phyloP scores from a whole-genome alignment of 768 basidiomycete genomes.

The Filobasidium floriforme region DNA sequence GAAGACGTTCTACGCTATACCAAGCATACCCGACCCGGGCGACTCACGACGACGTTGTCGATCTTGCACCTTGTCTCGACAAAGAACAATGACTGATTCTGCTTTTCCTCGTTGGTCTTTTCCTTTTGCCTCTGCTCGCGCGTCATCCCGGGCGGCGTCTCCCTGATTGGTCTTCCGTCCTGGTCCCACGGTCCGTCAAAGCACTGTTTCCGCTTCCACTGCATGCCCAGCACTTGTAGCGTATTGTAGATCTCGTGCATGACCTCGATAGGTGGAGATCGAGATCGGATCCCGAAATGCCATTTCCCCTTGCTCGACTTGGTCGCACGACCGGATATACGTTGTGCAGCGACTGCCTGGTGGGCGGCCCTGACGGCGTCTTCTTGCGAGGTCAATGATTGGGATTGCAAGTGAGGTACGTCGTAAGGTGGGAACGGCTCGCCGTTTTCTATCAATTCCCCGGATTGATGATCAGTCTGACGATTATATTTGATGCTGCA shows the following conservation, averaged over 20 bases:
- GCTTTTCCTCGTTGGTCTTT: slow-evolving; percentile 45
- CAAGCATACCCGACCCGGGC: background rate
- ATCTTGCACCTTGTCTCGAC: slow-evolving; percentile 87
- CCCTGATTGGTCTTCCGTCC: slow-evolving; percentile 42
- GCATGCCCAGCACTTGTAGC: slow-evolving; percentile 80
- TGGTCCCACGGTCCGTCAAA: slow-evolving; percentile 36
- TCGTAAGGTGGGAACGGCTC: slow-evolving; percentile 20
- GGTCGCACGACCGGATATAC: slow-evolving; percentile 47
- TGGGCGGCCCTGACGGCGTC: slow-evolving; percentile 41
- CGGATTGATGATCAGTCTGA: background rate
- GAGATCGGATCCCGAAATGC: slow-evolving; percentile 96
- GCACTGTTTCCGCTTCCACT: slow-evolving; percentile 88
- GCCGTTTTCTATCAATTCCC: slow-evolving; percentile 14
- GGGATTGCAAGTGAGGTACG: slow-evolving; percentile 17
- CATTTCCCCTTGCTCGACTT: slow-evolving; percentile 75
- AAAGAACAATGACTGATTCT: slow-evolving; percentile 62
- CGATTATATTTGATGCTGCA: too few species aligned
- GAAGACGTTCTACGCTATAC: slow-evolving; percentile 1
- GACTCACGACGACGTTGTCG: slow-evolving; percentile 79
- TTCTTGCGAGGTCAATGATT: slow-evolving; percentile 29
- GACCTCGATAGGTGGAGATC: slow-evolving; percentile 91
- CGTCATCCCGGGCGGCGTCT: slow-evolving; percentile 55
- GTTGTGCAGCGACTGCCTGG: slow-evolving; percentile 27
- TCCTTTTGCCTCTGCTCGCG: slow-evolving; percentile 47
- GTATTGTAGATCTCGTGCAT: slow-evolving; percentile 98